A percentile compares a stretch with the other conserved stretches of the same genome.
Evolutionary conservation across 441 rosid species (phyloP).

Genomic region (Arabidopsis lyrata): DNA sequence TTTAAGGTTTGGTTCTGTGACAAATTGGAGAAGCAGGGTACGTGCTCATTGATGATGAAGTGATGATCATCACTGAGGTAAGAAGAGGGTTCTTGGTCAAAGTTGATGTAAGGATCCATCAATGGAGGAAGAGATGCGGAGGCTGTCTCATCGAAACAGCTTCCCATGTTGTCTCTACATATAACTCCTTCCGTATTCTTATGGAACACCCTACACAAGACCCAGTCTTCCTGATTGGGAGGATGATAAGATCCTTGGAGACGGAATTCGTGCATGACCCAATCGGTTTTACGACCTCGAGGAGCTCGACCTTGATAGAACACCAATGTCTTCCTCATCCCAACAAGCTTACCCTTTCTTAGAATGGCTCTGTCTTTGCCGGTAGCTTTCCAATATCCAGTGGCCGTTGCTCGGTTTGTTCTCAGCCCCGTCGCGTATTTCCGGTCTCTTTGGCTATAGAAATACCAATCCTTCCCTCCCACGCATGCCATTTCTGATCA

Average conservation of each 20-base stretch:
- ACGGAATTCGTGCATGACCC: constrained; percentile 98
- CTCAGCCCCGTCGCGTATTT: constrained; percentile 91
- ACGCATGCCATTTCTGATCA: constrained; percentile 78
- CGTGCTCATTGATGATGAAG: constrained; percentile 80
- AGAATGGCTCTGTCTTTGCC: constrained; percentile 86
- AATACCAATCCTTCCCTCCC: constrained; percentile 98
- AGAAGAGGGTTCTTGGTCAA: constrained; percentile 42
- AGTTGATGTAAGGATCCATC: constrained; percentile 45
- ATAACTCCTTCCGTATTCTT: constrained; percentile 58
- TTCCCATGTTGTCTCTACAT: constrained; percentile 35
- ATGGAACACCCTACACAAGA: constrained; percentile 81
- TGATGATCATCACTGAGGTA: constrained; percentile 39
- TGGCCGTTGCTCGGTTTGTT: constrained; percentile 91
- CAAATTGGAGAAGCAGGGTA: constrained; percentile 99
- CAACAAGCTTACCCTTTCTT: constrained; percentile 81
- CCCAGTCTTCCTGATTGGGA: constrained; percentile 86
- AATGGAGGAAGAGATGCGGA: constrained; percentile 47
- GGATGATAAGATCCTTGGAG: constrained; percentile 82
- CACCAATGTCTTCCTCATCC: constrained; percentile 93
- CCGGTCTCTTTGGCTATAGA: constrained; percentile 81
- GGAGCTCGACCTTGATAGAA: constrained; percentile 96
- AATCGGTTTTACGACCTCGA: constrained; percentile 84
- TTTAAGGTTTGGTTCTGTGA: constrained; percentile 43
- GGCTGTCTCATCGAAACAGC: constrained; percentile 40
- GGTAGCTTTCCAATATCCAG: constrained; percentile 97